Base-by-base conservation (phyloP, 2,329 filamentous ascomycete species). In the Chaetomium globosum region DNA sequence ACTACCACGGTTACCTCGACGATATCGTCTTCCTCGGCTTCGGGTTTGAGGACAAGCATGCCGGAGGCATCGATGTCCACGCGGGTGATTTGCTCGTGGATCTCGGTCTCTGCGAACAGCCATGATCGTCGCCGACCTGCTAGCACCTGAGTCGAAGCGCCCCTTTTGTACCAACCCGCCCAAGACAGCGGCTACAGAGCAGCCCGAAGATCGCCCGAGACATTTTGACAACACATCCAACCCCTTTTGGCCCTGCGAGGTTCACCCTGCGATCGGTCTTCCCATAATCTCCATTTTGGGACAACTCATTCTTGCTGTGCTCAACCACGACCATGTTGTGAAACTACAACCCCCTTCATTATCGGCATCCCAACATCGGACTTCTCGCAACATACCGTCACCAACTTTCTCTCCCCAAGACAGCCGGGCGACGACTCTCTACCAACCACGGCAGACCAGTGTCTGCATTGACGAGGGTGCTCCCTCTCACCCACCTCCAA, bases 1-100 rank as follows among this genome's bases (percentile, higher is more conserved):
- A 72, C 33, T 87, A 87, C 67, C 82, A 86, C 69, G 85, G 85
- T 0, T 85, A 81, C 62, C 65, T 83, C 10, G 85, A 87, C 67
- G 85, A 87, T 69, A 78, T 81, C 13, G 21, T 87, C 16, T 81
- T 87, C 49, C 52, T 87, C 3, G 78, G 75, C 0, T 87, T 88
- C 71, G 85, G 85, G 0, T 80, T 86, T 43, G 85, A 87, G 71
- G 85, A 87, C 71, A 67, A 74, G 55, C 74, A 71, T 31, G 74
- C 81, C 0, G 85, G 73, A 0, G 81, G 77, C 0, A 83, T 87
- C 21, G 84, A 87, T 70, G 74, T 87, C 1, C 53, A 74, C 8
- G 84, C 82, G 0, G 76, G 74, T 1, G 83, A 86, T 66, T 63
- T 87, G 54, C 61, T 87, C 53, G 68, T 70, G 30, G 80, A 78